Conservation (phyloP, 192 early-diverging fungal species). For the Backusella sp. region DNA sequence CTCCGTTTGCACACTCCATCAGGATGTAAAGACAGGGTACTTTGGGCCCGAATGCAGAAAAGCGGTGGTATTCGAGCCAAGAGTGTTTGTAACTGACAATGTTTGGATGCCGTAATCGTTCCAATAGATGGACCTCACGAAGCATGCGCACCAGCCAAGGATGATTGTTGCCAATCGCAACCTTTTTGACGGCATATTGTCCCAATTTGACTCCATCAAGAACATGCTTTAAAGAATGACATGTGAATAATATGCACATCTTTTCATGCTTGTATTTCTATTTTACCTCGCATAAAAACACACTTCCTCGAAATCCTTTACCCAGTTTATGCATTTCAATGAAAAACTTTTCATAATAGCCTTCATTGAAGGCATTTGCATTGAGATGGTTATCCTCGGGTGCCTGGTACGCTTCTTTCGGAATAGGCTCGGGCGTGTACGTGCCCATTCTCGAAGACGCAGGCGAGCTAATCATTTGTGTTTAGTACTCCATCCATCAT, state of each 20-base stretch:
- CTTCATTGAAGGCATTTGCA: slow-evolving; percentile 83
- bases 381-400: slow-evolving; percentile 45
- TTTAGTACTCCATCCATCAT: background rate
- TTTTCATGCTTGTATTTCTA: too few species aligned
- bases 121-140: slow-evolving; percentile 90
- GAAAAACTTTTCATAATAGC: slow-evolving; percentile 95
- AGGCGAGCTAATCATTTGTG: slow-evolving; percentile 1
- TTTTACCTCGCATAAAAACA: slow-evolving; percentile 81
- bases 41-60: slow-evolving; percentile 76
- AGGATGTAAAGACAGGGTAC: slow-evolving; percentile 94
- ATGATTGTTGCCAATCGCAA: slow-evolving; percentile 88
- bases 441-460: background rate
- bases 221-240: slow-evolving; percentile 43
- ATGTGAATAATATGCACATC: slow-evolving; percentile 25
- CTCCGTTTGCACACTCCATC: slow-evolving; percentile 95
- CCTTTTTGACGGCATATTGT: slow-evolving; percentile 93
- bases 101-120: slow-evolving; percentile 86
- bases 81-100: slow-evolving; percentile 96
- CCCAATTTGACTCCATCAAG: slow-evolving; percentile 72
- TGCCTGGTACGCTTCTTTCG: slow-evolving; percentile 5
- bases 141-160: slow-evolving; percentile 92
- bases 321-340: slow-evolving; percentile 85
- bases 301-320: slow-evolving; percentile 84
- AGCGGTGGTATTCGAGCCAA: slow-evolving; percentile 85
- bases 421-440: slow-evolving; percentile 3